Conservation (phyloP, 495 filamentous ascomycete genomes). For the Parathielavia hyrcaniae region DNA sequence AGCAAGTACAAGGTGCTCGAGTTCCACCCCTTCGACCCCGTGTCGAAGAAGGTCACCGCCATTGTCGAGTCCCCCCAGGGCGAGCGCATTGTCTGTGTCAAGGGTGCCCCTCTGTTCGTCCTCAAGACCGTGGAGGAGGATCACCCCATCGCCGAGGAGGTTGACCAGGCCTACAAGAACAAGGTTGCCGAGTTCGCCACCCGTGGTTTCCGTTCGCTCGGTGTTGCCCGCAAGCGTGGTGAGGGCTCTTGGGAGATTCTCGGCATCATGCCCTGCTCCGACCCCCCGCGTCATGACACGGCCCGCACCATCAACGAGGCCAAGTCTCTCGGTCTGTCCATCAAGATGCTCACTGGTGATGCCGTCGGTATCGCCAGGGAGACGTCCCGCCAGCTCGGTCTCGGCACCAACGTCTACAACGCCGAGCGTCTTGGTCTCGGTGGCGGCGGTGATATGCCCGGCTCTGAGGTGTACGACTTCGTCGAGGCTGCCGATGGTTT, state of each 20-base stretch:
- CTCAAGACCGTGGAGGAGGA: slow-evolving; percentile 78
- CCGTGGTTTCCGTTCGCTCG: slow-evolving; percentile 87
- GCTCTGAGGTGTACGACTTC: slow-evolving; percentile 89
- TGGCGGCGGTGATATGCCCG: slow-evolving; percentile 84
- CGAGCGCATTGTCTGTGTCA: slow-evolving; percentile 77
- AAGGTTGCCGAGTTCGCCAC: slow-evolving; percentile 86
- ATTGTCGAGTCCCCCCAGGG: slow-evolving; percentile 75
- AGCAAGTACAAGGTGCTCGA: slow-evolving; percentile 70
- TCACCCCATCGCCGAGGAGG: slow-evolving; percentile 62
- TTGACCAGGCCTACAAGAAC: slow-evolving; percentile 76
- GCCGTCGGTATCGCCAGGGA: slow-evolving; percentile 89
- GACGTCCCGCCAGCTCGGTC: slow-evolving; percentile 80
- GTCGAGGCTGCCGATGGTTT: slow-evolving; percentile 94
- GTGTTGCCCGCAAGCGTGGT: slow-evolving; percentile 80
- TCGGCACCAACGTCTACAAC: slow-evolving; percentile 92
- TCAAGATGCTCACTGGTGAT: slow-evolving; percentile 98
- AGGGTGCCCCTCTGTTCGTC: slow-evolving; percentile 83
- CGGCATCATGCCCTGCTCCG: slow-evolving; percentile 88
- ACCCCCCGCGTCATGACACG: slow-evolving; percentile 87
- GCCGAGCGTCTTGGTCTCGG: slow-evolving; percentile 76
- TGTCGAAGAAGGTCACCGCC: slow-evolving; percentile 87
- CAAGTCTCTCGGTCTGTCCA: slow-evolving; percentile 75
- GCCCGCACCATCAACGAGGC: slow-evolving; percentile 86
- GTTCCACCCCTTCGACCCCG: slow-evolving; percentile 86
- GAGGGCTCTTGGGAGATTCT: slow-evolving; percentile 79